Evolutionary conservation across 306 rosid genomes (phyloP).

Genomic region (Mimosa bimucronata): DNA sequence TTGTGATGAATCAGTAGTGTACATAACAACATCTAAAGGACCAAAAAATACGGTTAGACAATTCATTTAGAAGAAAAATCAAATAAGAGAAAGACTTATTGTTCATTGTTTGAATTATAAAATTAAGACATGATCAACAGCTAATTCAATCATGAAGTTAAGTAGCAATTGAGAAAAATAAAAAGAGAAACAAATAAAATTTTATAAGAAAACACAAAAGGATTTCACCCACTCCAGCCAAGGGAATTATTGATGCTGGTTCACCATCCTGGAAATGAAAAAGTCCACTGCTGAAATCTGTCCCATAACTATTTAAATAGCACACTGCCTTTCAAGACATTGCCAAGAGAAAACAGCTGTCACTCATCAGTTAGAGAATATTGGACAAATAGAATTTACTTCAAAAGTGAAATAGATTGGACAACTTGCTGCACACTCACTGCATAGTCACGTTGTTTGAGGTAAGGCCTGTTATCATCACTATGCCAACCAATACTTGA

Average conservation of each 20-base stretch:
- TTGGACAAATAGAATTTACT: background rate
- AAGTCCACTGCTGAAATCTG: conserved; percentile 81
- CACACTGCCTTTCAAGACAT: conserved; percentile 74
- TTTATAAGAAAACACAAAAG: background rate
- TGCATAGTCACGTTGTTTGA: conserved; percentile 82
- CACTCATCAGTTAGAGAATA: conserved; percentile 31
- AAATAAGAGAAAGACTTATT: conserved; percentile 16
- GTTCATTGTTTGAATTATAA: conserved; percentile 7
- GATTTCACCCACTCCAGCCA: conserved; percentile 72
- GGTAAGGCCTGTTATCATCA: conserved; percentile 88
- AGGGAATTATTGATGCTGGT: conserved; percentile 63
- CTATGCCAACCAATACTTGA: conserved; percentile 98
- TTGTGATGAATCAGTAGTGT: conserved; percentile 78
- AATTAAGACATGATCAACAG: conserved; percentile 1
- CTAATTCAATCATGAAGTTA: background rate
- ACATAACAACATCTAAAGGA: conserved; percentile 79
- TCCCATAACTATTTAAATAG: conserved; percentile 71
- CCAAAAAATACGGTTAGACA: conserved; percentile 13
- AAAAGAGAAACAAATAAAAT: conserved; percentile 22
- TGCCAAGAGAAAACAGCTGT: conserved; percentile 40
- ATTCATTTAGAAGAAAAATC: conserved; percentile 5
- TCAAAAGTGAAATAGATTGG: background rate
- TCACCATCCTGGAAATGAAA: conserved; percentile 88
- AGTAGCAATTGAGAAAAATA: background rate
- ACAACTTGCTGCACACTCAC: conserved; percentile 47